Conservation (phyloP, 768 basidiomycete species). For the Podaxis sp. region DNA sequence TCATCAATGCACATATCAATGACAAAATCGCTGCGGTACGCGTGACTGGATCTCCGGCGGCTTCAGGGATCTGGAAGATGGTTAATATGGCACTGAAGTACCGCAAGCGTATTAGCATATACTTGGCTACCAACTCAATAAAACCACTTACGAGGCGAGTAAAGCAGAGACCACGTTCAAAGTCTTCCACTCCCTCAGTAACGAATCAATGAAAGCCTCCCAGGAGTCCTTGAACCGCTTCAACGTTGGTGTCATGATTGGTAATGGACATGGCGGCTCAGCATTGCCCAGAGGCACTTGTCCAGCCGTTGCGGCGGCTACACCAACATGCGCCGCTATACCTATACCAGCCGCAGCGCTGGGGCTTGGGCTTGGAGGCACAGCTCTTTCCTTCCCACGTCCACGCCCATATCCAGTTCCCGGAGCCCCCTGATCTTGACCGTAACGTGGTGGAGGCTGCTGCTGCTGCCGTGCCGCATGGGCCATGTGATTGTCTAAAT, state of each 20-base stretch:
- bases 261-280: slow-evolving; percentile 53
- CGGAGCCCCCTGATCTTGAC: background rate
- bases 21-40: slow-evolving; percentile 65
- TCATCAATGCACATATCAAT: slow-evolving; percentile 66
- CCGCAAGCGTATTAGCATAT: background rate
- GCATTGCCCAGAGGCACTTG: slow-evolving; percentile 38
- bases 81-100: slow-evolving; percentile 63
- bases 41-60: slow-evolving; percentile 58
- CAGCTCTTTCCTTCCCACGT: background rate
- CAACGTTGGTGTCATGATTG: slow-evolving; percentile 61
- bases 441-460: background rate
- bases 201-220: slow-evolving; percentile 70
- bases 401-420: background rate
- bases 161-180: slow-evolving; percentile 72
- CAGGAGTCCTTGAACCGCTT: slow-evolving; percentile 66
- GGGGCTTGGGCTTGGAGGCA: background rate
- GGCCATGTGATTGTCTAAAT: background rate
- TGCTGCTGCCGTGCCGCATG: background rate
- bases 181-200: slow-evolving; percentile 77
- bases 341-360: background rate
- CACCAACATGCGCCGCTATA: background rate
- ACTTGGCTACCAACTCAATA: background rate
- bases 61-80: slow-evolving; percentile 59
- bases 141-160: slow-evolving; percentile 38
- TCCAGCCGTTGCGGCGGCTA: slow-evolving; percentile 19